These are phyloP conservation scores for Gossypium turneri DNA, from an alignment of 345 rosid species.

Conservation along the genomic window DNA sequence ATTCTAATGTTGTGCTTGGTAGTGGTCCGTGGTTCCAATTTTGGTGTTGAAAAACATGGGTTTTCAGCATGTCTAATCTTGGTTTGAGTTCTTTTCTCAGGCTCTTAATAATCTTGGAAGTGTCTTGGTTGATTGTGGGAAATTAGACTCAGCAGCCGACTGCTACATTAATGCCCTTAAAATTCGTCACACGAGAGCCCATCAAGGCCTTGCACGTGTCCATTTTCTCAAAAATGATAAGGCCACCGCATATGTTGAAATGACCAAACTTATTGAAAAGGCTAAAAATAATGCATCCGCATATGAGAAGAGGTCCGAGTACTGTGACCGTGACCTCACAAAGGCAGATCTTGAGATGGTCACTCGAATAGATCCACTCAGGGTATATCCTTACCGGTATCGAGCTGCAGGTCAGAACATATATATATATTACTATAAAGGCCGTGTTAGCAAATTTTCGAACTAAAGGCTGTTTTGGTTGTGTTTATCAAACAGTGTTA, in stretches of 20 bases:
- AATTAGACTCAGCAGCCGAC: constrained; percentile 84
- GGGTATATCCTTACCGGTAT: constrained; percentile 93
- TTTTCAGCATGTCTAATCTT: not conserved
- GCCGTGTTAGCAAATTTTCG: not conserved
- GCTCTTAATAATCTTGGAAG: constrained; percentile 99
- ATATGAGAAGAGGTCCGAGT: constrained; percentile 94
- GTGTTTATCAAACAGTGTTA: constrained; percentile 53
- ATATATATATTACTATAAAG: not conserved
- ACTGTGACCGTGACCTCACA: constrained; percentile 82
- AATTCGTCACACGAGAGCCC: constrained; percentile 91
- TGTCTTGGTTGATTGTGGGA: constrained; percentile 65
- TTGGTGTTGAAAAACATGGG: not conserved
- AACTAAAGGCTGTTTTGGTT: not conserved
- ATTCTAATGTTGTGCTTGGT: not conserved
- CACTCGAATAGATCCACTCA: constrained; percentile 84
- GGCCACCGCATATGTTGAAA: constrained; percentile 76
- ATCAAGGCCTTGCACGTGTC: constrained; percentile 97
- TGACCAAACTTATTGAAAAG: constrained; percentile 81
- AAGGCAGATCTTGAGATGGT: constrained; percentile 93
- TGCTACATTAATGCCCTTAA: constrained; percentile 93
- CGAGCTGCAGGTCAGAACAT: constrained; percentile 82
- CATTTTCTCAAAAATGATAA: constrained; percentile 74
- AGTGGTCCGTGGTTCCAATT: not conserved
- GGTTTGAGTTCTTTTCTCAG: constrained; percentile 33
- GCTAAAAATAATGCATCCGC: constrained; percentile 96